These are phyloP conservation scores for Diaporthe ampelina DNA, from an alignment of 2,329 filamentous ascomycete species.

Conservation along the genomic window DNA sequence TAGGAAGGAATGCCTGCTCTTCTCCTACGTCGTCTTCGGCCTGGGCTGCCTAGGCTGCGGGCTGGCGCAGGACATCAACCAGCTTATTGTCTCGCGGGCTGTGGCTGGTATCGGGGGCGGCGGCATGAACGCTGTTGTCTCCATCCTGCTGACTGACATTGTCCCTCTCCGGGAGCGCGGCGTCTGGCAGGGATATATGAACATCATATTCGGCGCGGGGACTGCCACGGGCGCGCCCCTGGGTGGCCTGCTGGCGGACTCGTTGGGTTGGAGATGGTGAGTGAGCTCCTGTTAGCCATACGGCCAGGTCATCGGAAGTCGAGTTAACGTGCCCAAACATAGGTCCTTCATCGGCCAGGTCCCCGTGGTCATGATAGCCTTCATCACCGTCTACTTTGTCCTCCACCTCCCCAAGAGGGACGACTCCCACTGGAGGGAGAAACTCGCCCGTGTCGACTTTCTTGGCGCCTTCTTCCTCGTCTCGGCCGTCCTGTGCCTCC, in stretches of 20 bases:
- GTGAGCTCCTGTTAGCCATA: slow-evolving; percentile 40
- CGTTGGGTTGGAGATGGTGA: slow-evolving; percentile 81
- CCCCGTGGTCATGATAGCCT: slow-evolving; percentile 76
- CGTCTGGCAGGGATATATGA: slow-evolving; percentile 80
- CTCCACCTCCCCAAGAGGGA: slow-evolving; percentile 73
- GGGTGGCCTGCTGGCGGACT: slow-evolving; percentile 79
- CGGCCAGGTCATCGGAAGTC: no score
- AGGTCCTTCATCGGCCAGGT: slow-evolving; percentile 81
- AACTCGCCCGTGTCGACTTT: slow-evolving; percentile 54
- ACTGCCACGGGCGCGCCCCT: slow-evolving; percentile 78
- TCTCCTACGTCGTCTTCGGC: slow-evolving; percentile 60
- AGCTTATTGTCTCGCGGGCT: slow-evolving; percentile 57
- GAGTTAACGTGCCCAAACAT: slow-evolving; percentile 35
- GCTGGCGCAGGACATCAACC: slow-evolving; percentile 62
- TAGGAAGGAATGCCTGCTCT: slow-evolving; percentile 74
- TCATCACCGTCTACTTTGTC: slow-evolving; percentile 72
- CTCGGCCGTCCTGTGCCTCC: slow-evolving; percentile 60
- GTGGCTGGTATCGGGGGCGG: slow-evolving; percentile 73
- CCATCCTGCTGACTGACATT: slow-evolving; percentile 79
- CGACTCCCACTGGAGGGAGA: slow-evolving; percentile 73
- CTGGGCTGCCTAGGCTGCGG: slow-evolving; percentile 66
- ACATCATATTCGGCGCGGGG: slow-evolving; percentile 79
- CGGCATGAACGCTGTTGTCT: slow-evolving; percentile 79
- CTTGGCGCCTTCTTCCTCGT: slow-evolving; percentile 50
- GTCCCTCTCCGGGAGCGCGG: slow-evolving; percentile 78